Evolutionary conservation across 306 rosid genomes (phyloP).

Genomic region (Cucurbita argyrosperma): DNA sequence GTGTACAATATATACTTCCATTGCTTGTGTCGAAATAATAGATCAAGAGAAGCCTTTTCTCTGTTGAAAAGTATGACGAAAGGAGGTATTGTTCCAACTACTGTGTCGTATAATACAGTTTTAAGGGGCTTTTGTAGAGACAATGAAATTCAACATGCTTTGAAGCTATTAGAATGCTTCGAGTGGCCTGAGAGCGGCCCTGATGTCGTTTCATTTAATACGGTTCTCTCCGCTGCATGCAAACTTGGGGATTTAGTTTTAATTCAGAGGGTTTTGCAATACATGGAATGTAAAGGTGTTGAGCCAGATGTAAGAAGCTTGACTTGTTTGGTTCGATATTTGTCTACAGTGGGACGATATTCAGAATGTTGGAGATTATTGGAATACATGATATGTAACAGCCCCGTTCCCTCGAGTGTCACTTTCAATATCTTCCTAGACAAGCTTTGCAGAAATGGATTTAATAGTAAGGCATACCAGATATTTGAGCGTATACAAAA

Average conservation of each 20-base stretch:
- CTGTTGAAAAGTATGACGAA: slow-evolving; percentile 17
- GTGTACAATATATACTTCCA: slow-evolving; percentile 29
- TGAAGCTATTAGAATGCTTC: slow-evolving; percentile 21
- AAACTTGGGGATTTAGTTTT: slow-evolving; percentile 14
- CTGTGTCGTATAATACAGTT: slow-evolving; percentile 26
- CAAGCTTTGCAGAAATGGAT: slow-evolving; percentile 23
- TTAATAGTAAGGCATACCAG: slow-evolving; percentile 8
- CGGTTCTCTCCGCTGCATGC: slow-evolving; percentile 28
- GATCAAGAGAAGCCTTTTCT: slow-evolving; percentile 21
- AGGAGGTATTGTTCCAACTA: slow-evolving; percentile 24
- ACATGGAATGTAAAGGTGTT: slow-evolving; percentile 19
- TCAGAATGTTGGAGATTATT: slow-evolving; percentile 22
- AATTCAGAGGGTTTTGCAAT: slow-evolving; percentile 15
- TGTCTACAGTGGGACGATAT: slow-evolving; percentile 12
- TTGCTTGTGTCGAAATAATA: slow-evolving; percentile 21
- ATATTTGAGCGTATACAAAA: slow-evolving; percentile 11
- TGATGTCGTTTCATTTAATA: slow-evolving; percentile 27
- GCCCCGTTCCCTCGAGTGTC: slow-evolving; percentile 8
- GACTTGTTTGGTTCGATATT: slow-evolving; percentile 29
- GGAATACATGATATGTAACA: slow-evolving; percentile 16
- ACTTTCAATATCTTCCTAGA: slow-evolving; percentile 22
- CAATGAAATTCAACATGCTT: slow-evolving; percentile 15
- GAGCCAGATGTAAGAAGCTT: slow-evolving; percentile 18
- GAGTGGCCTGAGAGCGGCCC: slow-evolving; percentile 22
- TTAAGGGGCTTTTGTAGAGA: slow-evolving; percentile 24